Base-by-base conservation (phyloP, 2,329 filamentous ascomycete species). In the Dryadomyces quercivorus region DNA sequence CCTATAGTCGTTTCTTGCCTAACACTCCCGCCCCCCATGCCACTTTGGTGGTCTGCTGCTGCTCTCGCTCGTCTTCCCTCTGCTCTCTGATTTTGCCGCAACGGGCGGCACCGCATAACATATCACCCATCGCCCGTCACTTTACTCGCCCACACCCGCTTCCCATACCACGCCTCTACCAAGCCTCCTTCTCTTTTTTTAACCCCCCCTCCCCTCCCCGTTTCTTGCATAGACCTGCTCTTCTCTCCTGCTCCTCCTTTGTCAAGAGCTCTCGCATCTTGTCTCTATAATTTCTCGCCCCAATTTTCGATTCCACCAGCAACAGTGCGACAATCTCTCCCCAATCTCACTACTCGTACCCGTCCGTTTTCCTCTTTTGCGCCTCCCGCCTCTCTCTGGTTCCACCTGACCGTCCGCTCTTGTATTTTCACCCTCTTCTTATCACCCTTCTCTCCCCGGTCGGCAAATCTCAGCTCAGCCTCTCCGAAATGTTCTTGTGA, bases 71-170 rank as follows among this genome's bases (percentile, higher is more conserved):
- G 38, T 52, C 50, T 18, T 7, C 21, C 15, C 50, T 42, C 36
- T 7, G 21, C 45, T 43, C 52, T 52, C 57, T 64, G 66, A 62
- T 65, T 66, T 67, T 69, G 62, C 66, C 65, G 65, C 63, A 65
- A 62, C 59, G 60, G 62, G 62, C 62, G 62, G 63, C 62, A 61
- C 56, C 55, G 57, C 57, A 57, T 63, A 60, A 61, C 55, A 58
- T 63, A 62, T 59, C 53, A 61, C 51, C 48, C 51, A 54, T 50
- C 53, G 22, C 31, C 49, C 44, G 44, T 51, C 47, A 21, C 54
- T 36, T 40, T 46, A 40, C 51, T 51, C 52, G 52, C 58, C 57
- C 58, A 58, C 58, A 40, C 36, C 57, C 51, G 51, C 43, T 56
- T 52, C 50, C 53, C 22, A 42, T 50, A 49, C 52, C 44, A 51